Conservation (phyloP, 768 basidiomycete genomes). For the Flagelloscypha sp. region DNA sequence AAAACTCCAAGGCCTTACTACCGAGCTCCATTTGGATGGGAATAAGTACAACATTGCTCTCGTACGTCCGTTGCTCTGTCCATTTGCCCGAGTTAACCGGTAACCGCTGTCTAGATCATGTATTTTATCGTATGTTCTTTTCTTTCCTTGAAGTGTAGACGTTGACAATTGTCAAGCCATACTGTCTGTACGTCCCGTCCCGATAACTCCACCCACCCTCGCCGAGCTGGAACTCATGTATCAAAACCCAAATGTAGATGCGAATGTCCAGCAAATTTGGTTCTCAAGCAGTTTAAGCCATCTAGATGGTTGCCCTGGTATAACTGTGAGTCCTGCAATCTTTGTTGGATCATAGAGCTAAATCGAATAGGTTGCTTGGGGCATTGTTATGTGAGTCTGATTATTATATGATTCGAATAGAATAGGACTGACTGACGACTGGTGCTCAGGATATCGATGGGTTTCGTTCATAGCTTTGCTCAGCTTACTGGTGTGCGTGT, state of each 20-base stretch:
- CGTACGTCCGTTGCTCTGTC: slow-evolving; percentile 24
- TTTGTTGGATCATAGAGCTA: slow-evolving; percentile 1
- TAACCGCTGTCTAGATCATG: slow-evolving; percentile 40
- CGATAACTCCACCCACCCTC: no score
- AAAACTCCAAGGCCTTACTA: slow-evolving; percentile 51
- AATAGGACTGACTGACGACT: background rate
- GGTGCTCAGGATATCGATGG: slow-evolving; percentile 29
- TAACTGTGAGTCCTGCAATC: slow-evolving; percentile 35
- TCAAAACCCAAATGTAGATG: slow-evolving; percentile 37
- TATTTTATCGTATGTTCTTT: slow-evolving; percentile 51
- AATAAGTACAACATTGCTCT: slow-evolving; percentile 61
- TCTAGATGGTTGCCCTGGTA: slow-evolving; percentile 64
- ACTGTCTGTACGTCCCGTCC: no score
- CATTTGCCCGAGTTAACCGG: background rate
- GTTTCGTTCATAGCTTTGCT: slow-evolving; percentile 57
- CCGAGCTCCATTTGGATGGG: slow-evolving; percentile 46
- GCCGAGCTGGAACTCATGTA: no score
- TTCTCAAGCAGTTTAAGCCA: slow-evolving; percentile 56
- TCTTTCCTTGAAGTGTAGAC: background rate
- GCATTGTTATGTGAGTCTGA: slow-evolving; percentile 44
- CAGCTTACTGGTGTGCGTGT: slow-evolving; percentile 52
- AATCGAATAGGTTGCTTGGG: slow-evolving; percentile 49
- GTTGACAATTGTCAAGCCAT: slow-evolving; percentile 28
- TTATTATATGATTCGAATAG: background rate
- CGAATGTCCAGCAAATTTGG: slow-evolving; percentile 69